phyloP scores from a whole-genome alignment of 1,139 yeast species.

The Lodderomyces oxycetoniae region DNA sequence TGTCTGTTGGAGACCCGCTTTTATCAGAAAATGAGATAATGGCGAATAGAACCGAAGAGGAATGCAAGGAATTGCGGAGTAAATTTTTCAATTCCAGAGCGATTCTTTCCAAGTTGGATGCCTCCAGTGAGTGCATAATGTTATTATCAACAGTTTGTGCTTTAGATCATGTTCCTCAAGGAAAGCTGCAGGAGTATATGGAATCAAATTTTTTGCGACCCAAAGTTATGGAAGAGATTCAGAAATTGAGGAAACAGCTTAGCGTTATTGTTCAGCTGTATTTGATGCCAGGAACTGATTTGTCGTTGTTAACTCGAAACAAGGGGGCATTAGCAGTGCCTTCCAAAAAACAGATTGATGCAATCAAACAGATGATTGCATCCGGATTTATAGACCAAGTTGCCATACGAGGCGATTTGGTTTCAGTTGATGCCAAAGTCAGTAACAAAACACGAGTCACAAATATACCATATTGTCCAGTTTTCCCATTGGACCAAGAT shows the following conservation, averaged over 20 bases:
- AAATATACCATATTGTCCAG: constrained; percentile 69
- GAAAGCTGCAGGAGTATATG: constrained; percentile 45
- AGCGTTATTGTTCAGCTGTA: constrained; percentile 61
- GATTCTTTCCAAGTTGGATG: constrained; percentile 63
- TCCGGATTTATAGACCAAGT: constrained; percentile 92
- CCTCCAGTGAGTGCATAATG: constrained; percentile 68
- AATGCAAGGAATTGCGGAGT: constrained; percentile 32
- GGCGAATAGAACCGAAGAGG: constrained; percentile 23
- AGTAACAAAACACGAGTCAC: constrained; percentile 57
- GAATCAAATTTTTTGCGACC: constrained; percentile 58
- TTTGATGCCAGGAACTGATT: constrained; percentile 19
- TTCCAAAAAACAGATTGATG: constrained; percentile 58
- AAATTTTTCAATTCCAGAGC: constrained; percentile 55
- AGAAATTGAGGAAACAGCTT: constrained; percentile 75
- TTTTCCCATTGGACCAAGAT: constrained; percentile 52
- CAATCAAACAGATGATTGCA: constrained; percentile 86
- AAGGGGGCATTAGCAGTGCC: constrained; percentile 52
- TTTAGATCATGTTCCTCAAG: constrained; percentile 63
- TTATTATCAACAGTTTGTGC: constrained; percentile 86
- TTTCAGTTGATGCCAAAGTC: constrained; percentile 58
- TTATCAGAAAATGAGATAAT: constrained; percentile 62
- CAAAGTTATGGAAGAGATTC: constrained; percentile 79
- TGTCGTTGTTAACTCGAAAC: constrained; percentile 36
- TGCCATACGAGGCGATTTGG: constrained; percentile 75
- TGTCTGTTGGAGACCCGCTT: constrained; percentile 93